Evolutionary conservation across 768 basidiomycete genomes (phyloP), one percentile per base, ranked within the genome.

Genomic region (Rhizopogon vesiculosus): DNA sequence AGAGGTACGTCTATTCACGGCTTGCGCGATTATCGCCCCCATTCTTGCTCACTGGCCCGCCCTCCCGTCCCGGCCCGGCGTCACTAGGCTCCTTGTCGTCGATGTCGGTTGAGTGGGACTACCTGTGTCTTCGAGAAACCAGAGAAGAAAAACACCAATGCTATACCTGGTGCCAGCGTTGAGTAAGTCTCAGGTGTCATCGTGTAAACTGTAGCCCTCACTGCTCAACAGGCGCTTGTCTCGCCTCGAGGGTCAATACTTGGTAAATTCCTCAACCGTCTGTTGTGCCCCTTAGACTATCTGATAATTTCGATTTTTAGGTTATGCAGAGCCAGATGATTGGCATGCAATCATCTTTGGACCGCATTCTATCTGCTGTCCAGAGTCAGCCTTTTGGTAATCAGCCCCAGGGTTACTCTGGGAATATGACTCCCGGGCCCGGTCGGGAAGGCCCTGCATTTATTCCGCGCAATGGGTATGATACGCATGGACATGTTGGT

Each of bases 311-410:
- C 16, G 18, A 22, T 55, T 58, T 39, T 42, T 59, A 91, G 90
- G 87, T 91, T 61, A 89, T 93, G 83, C 90, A 93, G 69, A 91
- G 89, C 72, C 91, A 93, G 68, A 92, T 93, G 89, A 93, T 93
- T 62, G 91, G 91, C 63, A 90, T 93, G 87, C 92, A 93, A 71
- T 88, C 90, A 5, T 88, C 91, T 25, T 70, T 93, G 59, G 91
- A 93, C 71, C 82, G 91, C 51, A 93, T 93, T 66, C 73, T 93
- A 53, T 74, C 79, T 44, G 85, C 82, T 2, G 76, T 93, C 55
- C 87, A 82, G 62, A 64, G 51, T 42, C 76, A 74, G 61, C 62
- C 61, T 42, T 76, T 73, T 51, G 59, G 66, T 42, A 66, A 52
- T 57, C 74, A 68, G 33, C 64, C 56, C 33, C 62, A 58, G 48